These are phyloP conservation scores for Penicillium palitans DNA, from an alignment of 2,329 filamentous ascomycete genomes.

Conservation along the genomic window DNA sequence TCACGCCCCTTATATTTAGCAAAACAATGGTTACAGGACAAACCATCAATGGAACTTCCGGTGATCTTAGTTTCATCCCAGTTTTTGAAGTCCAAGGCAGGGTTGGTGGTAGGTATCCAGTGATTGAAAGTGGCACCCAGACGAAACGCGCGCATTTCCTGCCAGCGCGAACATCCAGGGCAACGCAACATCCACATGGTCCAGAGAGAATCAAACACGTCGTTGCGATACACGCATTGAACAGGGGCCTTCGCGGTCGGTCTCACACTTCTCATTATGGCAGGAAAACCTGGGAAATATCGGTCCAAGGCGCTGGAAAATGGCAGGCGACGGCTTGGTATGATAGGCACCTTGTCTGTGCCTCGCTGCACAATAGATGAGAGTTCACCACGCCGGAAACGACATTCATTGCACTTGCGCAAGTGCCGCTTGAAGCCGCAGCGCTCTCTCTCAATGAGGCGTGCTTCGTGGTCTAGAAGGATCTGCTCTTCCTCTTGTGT, in stretches of 20 bases:
- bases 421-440: slow-evolving; percentile 11
- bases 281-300: slow-evolving; percentile 4
- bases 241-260: background rate
- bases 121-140: background rate
- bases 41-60: background rate
- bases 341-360: background rate
- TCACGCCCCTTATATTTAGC: background rate
- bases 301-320: slow-evolving; percentile 6
- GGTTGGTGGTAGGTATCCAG: background rate
- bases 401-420: slow-evolving; percentile 14
- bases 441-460: slow-evolving; percentile 2
- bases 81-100: background rate
- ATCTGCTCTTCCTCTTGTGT: slow-evolving; percentile 1
- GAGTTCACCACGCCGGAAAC: slow-evolving; percentile 1
- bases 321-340: background rate
- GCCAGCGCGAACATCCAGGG: background rate
- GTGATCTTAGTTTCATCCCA: background rate
- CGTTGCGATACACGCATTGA: background rate
- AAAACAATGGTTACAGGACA: slow-evolving; percentile 8
- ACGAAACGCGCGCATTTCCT: background rate
- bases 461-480: slow-evolving; percentile 4
- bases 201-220: background rate
- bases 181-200: background rate
- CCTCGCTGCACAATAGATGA: background rate
- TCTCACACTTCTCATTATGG: background rate